These are phyloP conservation scores for Macrolepiota dolichaula DNA, from an alignment of 768 basidiomycete species.

Conservation along the genomic window DNA sequence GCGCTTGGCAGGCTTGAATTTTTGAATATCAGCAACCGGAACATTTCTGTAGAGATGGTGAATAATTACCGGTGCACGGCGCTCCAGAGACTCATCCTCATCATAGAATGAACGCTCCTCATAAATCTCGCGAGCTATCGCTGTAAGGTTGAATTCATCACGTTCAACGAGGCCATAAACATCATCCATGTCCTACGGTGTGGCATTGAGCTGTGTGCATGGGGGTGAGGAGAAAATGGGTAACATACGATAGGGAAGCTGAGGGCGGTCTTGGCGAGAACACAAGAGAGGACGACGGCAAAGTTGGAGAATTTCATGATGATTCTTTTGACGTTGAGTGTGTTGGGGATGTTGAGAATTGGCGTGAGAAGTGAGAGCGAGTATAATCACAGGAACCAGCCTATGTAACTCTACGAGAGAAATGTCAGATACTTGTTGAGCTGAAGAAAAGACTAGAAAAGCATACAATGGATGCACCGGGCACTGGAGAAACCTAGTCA, in stretches of 20 bases:
- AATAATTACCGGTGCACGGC: neutral
- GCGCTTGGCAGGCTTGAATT: neutral
- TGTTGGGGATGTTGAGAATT: too few species aligned
- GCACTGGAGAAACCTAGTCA: too few species aligned
- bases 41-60: neutral
- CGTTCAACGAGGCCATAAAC: neutral
- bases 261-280: neutral
- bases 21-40: neutral
- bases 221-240: neutral
- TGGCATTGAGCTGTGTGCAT: neutral
- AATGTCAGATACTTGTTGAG: too few species aligned
- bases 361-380: too few species aligned
- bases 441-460: too few species aligned
- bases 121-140: neutral
- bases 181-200: neutral
- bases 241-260: neutral
- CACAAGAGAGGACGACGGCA: neutral
- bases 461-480: too few species aligned
- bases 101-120: neutral
- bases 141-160: neutral
- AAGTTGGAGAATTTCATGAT: constrained; percentile 5
- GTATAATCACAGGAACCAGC: too few species aligned
- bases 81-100: neutral
- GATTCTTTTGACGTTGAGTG: neutral
- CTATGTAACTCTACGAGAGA: too few species aligned